Conservation (phyloP, 2,329 filamentous ascomycete genomes). For the Pseudogymnoascus sp. region DNA sequence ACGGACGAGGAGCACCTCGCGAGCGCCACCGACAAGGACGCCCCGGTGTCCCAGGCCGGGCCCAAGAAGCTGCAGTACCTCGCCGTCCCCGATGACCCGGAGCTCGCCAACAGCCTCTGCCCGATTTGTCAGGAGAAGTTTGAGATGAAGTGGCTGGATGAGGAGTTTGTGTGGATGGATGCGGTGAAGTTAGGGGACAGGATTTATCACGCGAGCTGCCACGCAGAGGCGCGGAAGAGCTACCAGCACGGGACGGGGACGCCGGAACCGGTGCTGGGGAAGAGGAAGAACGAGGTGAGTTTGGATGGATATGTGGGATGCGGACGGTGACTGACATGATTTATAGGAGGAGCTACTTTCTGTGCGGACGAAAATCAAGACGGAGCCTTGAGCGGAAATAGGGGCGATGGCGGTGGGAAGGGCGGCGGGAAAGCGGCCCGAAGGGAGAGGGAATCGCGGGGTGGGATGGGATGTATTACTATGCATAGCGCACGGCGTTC, state of each 20-base stretch:
- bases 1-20: slow-evolving; percentile 56
- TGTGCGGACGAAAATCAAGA: slow-evolving; percentile 24
- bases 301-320: neutral
- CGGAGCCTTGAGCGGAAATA: slow-evolving; percentile 14
- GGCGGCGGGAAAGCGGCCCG: neutral
- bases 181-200: slow-evolving; percentile 68
- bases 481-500: neutral
- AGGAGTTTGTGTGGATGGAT: slow-evolving; percentile 96
- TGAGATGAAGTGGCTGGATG: slow-evolving; percentile 83
- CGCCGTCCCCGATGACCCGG: slow-evolving; percentile 70
- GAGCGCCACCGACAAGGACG: slow-evolving; percentile 28
- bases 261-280: slow-evolving; percentile 60
- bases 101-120: slow-evolving; percentile 68
- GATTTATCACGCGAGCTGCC: slow-evolving; percentile 85
- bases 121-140: slow-evolving; percentile 96
- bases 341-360: slow-evolving; percentile 23
- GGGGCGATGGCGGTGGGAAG: too few species aligned
- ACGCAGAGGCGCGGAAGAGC: slow-evolving; percentile 63
- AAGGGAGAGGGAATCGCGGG: neutral
- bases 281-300: slow-evolving; percentile 64
- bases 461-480: neutral
- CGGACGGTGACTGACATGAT: slow-evolving; percentile 1
- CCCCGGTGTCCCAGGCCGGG: slow-evolving; percentile 30
- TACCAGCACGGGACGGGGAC: slow-evolving; percentile 47
- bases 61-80: slow-evolving; percentile 58